Percentiles rank a stretch among this genome's conserved stretches.
phyloP scores from a whole-genome alignment of 2,329 filamentous ascomycete species.

The Mycosphaerelloides madeirae region DNA sequence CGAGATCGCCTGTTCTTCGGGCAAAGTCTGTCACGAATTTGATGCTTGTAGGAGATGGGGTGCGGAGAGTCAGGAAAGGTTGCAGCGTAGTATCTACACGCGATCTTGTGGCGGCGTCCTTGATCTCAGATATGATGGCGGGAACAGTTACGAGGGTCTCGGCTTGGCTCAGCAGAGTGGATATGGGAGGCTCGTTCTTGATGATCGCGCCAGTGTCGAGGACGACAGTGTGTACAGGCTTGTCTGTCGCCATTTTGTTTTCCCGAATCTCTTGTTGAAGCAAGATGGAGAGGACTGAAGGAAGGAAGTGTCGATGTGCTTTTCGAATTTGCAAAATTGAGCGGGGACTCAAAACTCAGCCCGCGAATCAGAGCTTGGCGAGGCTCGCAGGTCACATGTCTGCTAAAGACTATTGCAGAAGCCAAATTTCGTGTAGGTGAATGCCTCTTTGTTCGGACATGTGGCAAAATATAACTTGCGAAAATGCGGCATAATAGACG shows the following conservation, averaged over 20 bases:
- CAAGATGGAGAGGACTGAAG: no score
- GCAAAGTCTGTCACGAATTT: conserved; percentile 80
- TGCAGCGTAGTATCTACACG: conserved; percentile 79
- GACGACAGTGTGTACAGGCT: conserved; percentile 75
- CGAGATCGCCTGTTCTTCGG: conserved; percentile 79
- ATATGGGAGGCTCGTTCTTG: conserved; percentile 83
- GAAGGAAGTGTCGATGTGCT: no score
- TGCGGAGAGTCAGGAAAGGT: conserved; percentile 76
- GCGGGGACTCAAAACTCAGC: not conserved
- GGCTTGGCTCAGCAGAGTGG: conserved; percentile 71
- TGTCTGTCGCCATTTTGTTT: conserved; percentile 40
- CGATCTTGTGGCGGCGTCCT: conserved; percentile 73
- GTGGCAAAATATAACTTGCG: no score
- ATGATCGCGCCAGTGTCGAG: conserved; percentile 91
- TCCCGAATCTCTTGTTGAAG: not conserved
- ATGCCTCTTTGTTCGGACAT: no score
- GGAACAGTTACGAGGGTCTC: conserved; percentile 78
- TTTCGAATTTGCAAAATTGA: not conserved
- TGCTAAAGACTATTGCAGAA: no score
- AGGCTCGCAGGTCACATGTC: no score
- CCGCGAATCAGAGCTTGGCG: not conserved
- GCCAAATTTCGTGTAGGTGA: no score
- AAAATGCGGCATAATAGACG: no score
- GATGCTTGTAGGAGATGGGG: conserved; percentile 70
- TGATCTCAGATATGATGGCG: conserved; percentile 79